phyloP scores from a whole-genome alignment of 2,329 filamentous ascomycete species.

The Diaporthe ilicicola region DNA sequence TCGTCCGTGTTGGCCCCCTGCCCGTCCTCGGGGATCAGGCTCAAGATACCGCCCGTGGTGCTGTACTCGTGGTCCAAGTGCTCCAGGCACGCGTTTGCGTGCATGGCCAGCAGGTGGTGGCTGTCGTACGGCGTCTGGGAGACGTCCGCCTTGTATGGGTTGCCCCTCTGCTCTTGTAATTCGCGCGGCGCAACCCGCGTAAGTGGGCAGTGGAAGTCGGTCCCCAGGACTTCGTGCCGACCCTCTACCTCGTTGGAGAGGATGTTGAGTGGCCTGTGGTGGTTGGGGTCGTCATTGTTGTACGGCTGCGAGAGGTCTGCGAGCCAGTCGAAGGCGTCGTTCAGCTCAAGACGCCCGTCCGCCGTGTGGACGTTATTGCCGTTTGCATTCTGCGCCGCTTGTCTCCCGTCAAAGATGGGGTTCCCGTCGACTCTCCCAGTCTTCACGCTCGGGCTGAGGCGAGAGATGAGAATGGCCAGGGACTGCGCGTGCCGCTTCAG shows the following conservation, averaged over 20 bases:
- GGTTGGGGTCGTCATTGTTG: conserved; percentile 54
- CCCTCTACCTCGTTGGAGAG: conserved; percentile 55
- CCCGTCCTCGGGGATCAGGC: conserved; percentile 57
- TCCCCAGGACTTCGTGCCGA: conserved; percentile 51
- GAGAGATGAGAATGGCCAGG: conserved; percentile 61
- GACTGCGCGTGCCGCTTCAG: conserved; percentile 69
- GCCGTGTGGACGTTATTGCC: not conserved
- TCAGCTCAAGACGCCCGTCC: conserved; percentile 37
- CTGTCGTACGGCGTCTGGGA: conserved; percentile 50
- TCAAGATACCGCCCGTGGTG: conserved; percentile 63
- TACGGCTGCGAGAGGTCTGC: conserved; percentile 60
- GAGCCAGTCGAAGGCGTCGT: conserved; percentile 66
- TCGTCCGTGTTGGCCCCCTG: conserved; percentile 45
- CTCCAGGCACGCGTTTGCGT: conserved; percentile 68
- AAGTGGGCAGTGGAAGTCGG: conserved; percentile 57
- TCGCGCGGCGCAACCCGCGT: conserved; percentile 36
- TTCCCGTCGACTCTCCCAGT: conserved; percentile 43
- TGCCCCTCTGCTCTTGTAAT: conserved; percentile 34
- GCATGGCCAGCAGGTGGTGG: conserved; percentile 60
- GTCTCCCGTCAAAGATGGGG: conserved; percentile 18
- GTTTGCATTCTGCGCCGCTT: conserved; percentile 11
- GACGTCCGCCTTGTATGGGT: conserved; percentile 16
- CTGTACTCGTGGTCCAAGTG: conserved; percentile 67
- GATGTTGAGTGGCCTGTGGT: conserved; percentile 56
- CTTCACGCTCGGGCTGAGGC: conserved; percentile 51